phyloP scores from a whole-genome alignment of 2,329 filamentous ascomycete genomes.

The Ceratocystis huliohia region DNA sequence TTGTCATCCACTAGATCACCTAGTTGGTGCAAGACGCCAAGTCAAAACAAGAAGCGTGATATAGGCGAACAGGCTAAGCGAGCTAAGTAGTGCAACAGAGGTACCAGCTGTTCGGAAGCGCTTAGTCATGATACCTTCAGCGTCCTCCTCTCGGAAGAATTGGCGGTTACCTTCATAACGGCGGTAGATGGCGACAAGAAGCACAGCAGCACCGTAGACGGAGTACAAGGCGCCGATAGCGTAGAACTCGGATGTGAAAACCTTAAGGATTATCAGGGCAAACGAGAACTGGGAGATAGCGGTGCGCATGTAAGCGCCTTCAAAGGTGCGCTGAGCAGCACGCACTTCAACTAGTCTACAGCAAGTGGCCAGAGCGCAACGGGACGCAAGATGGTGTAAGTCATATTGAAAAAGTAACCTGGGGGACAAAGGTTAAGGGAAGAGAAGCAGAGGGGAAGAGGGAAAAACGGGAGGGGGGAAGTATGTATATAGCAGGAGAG shows the following conservation, averaged over 20 bases:
- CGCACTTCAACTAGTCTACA: conserved; percentile 75
- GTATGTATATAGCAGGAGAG: background rate
- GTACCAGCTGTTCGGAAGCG: conserved; percentile 54
- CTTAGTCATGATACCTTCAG: conserved; percentile 30
- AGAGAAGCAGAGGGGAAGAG: background rate
- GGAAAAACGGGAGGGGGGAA: background rate
- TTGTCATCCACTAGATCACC: background rate
- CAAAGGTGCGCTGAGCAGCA: conserved; percentile 89
- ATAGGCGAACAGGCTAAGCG: conserved; percentile 46
- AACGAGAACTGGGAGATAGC: conserved; percentile 93
- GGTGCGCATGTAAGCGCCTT: conserved; percentile 91
- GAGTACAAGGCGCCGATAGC: conserved; percentile 92
- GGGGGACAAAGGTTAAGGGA: background rate
- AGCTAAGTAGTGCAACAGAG: conserved; percentile 45
- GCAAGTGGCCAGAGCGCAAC: no score
- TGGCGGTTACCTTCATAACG: conserved; percentile 86
- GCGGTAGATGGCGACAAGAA: conserved; percentile 72
- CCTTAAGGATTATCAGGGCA: conserved; percentile 83
- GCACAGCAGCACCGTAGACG: conserved; percentile 72
- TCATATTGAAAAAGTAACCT: no score
- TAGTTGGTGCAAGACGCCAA: conserved; percentile 27
- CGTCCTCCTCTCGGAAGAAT: conserved; percentile 54
- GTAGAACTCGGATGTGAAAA: conserved; percentile 95
- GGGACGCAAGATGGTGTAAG: no score
- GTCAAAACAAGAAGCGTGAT: conserved; percentile 44